Evolutionary conservation across 495 filamentous ascomycete species (phyloP).

Genomic region (Penicillium parvum): DNA sequence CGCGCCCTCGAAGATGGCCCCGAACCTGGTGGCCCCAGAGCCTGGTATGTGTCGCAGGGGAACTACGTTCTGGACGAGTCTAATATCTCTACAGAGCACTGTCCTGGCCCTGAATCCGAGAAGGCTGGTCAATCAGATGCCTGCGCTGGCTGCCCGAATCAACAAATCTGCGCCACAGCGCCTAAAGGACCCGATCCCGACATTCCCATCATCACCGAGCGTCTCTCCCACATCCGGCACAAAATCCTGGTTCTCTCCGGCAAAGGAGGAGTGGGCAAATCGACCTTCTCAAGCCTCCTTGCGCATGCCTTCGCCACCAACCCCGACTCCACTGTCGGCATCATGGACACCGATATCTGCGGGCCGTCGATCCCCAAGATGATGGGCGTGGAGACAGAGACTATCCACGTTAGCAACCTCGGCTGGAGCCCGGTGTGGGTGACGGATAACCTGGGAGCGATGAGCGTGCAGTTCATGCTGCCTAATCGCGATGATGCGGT

Average conservation of each 20-base stretch:
- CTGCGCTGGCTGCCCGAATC: conserved; percentile 92
- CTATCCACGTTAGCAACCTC: conserved; percentile 75
- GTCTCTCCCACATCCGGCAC: conserved; percentile 75
- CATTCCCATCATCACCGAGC: conserved; percentile 77
- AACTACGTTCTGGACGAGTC: background rate
- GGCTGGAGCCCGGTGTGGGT: conserved; percentile 97
- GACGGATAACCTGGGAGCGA: conserved; percentile 82
- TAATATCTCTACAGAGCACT: conserved; percentile 61
- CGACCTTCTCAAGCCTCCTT: conserved; percentile 81
- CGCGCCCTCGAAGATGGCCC: conserved; percentile 63
- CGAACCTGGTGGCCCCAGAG: conserved; percentile 85
- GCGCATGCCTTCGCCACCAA: conserved; percentile 82
- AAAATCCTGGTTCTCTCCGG: conserved; percentile 90
- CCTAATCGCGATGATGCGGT: conserved; percentile 88
- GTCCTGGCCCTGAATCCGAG: conserved; percentile 87
- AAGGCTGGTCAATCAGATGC: conserved; percentile 80
- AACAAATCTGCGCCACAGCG: conserved; percentile 86
- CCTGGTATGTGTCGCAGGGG: conserved; percentile 52
- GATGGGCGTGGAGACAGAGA: conserved; percentile 93
- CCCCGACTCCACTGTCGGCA: conserved; percentile 68
- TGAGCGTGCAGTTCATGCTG: conserved; percentile 98
- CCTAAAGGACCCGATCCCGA: conserved; percentile 97
- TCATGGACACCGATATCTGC: conserved; percentile 97
- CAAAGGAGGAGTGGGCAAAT: conserved; percentile 96
- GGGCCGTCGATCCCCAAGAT: conserved; percentile 94